Evolutionary conservation across 2,329 filamentous ascomycete species (phyloP).

Genomic region (Madurella fahalii): DNA sequence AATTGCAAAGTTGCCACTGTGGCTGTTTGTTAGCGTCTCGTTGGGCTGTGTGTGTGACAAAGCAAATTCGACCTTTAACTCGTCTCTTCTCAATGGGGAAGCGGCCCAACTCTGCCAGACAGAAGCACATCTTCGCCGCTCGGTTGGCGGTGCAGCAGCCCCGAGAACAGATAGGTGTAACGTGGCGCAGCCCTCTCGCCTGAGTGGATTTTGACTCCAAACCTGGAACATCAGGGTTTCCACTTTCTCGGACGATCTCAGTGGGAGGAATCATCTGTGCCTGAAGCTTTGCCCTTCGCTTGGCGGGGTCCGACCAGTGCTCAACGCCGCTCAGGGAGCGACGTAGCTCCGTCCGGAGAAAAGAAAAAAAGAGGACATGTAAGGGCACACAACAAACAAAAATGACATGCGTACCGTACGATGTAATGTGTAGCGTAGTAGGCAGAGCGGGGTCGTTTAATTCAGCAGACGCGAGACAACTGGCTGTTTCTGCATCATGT

Average conservation of each 20-base stretch:
- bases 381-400: background rate
- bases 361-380: no score
- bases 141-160: background rate
- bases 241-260: background rate
- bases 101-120: background rate
- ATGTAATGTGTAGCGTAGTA: background rate
- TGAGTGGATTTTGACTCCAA: conserved; percentile 3
- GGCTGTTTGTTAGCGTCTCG: no score
- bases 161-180: background rate
- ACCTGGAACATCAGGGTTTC: background rate
- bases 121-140: background rate
- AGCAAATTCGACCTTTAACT: background rate
- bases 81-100: background rate
- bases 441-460: background rate
- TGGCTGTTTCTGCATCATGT: background rate
- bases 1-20: no score
- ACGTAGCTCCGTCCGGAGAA: no score
- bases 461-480: background rate
- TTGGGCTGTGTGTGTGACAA: background rate
- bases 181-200: conserved; percentile 8
- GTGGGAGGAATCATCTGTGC: background rate
- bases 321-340: no score
- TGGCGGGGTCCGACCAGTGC: no score
- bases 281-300: no score
- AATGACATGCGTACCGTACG: background rate